These are phyloP conservation scores for Coemansia reversa DNA, from an alignment of 192 early-diverging fungal genomes.

Conservation along the genomic window DNA sequence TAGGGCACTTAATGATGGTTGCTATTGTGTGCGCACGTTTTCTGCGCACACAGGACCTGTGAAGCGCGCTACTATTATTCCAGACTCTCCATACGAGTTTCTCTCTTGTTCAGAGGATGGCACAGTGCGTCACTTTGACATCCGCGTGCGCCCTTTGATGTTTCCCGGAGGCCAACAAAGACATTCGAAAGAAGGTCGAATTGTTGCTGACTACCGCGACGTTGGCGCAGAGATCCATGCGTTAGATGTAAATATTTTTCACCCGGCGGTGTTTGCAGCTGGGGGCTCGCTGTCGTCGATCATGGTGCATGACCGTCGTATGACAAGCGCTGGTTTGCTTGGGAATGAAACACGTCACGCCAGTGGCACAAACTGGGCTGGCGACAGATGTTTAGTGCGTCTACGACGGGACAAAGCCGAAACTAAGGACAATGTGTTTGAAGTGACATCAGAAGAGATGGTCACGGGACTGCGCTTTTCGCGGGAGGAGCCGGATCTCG, in stretches of 20 bases:
- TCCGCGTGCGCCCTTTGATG: constrained; percentile 39
- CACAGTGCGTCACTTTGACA: constrained; percentile 59
- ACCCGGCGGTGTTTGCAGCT: constrained; percentile 58
- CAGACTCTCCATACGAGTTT: constrained; percentile 55
- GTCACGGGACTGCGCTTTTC: constrained; percentile 53
- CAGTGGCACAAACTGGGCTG: constrained; percentile 18
- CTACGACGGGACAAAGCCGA: constrained; percentile 13
- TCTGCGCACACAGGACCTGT: constrained; percentile 54
- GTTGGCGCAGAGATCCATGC: constrained; percentile 55
- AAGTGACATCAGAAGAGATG: constrained; percentile 19
- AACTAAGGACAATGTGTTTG: constrained; percentile 10
- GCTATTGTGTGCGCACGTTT: constrained; percentile 49
- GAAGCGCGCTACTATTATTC: constrained; percentile 53
- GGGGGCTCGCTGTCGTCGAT: constrained; percentile 57
- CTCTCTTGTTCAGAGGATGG: constrained; percentile 63
- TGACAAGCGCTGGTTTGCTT: constrained; percentile 11
- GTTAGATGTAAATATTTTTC: constrained; percentile 52
- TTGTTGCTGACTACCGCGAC: constrained; percentile 54
- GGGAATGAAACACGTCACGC: not conserved
- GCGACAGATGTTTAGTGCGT: constrained; percentile 40
- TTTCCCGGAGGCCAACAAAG: not conserved
- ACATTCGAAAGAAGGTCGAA: constrained; percentile 12
- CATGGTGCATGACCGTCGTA: constrained; percentile 56
- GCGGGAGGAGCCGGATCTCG: constrained; percentile 28
- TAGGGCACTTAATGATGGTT: constrained; percentile 9